Conservation (phyloP, 1,284 basidiomycete genomes). For the Hypsizygus ulmarius region DNA sequence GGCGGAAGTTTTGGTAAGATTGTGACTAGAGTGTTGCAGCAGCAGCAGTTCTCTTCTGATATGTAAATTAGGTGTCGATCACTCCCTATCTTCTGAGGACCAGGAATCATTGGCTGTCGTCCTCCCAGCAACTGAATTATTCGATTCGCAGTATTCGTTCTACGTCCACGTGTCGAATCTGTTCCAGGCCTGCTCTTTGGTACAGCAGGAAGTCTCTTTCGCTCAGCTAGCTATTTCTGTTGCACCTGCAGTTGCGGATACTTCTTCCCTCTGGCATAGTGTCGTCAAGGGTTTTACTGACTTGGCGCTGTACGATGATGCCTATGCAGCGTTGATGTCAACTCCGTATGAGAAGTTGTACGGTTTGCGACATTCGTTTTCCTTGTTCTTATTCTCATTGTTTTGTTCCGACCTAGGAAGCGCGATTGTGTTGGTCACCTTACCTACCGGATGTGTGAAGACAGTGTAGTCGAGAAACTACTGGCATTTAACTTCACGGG, state of each 20-base stretch:
- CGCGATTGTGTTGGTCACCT: slow-evolving; percentile 78
- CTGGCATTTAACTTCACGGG: slow-evolving; percentile 86
- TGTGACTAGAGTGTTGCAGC: not conserved
- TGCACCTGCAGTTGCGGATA: slow-evolving; percentile 51
- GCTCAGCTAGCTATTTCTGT: slow-evolving; percentile 75
- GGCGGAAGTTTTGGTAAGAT: slow-evolving; percentile 74
- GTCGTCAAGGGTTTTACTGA: slow-evolving; percentile 78
- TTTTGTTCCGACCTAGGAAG: slow-evolving; percentile 48
- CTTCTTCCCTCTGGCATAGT: slow-evolving; percentile 70
- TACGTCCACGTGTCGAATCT: slow-evolving; percentile 75
- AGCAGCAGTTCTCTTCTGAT: slow-evolving; percentile 1
- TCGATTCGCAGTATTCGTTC: slow-evolving; percentile 67
- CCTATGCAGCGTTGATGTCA: slow-evolving; percentile 75
- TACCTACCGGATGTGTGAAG: slow-evolving; percentile 92
- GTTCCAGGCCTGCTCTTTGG: slow-evolving; percentile 60
- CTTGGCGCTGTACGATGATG: slow-evolving; percentile 77
- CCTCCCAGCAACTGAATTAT: slow-evolving; percentile 55
- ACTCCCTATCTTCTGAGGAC: slow-evolving; percentile 57
- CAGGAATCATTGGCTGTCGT: slow-evolving; percentile 59
- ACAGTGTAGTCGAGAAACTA: slow-evolving; percentile 75
- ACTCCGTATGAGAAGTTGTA: slow-evolving; percentile 76
- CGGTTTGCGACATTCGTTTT: slow-evolving; percentile 34
- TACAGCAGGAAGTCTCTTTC: slow-evolving; percentile 69
- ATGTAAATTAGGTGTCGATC: slow-evolving; percentile 45
- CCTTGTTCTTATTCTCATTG: not conserved